Evolutionary conservation across 495 filamentous ascomycete species (phyloP).

Genomic region (Pyrenopolyporus hunteri): DNA sequence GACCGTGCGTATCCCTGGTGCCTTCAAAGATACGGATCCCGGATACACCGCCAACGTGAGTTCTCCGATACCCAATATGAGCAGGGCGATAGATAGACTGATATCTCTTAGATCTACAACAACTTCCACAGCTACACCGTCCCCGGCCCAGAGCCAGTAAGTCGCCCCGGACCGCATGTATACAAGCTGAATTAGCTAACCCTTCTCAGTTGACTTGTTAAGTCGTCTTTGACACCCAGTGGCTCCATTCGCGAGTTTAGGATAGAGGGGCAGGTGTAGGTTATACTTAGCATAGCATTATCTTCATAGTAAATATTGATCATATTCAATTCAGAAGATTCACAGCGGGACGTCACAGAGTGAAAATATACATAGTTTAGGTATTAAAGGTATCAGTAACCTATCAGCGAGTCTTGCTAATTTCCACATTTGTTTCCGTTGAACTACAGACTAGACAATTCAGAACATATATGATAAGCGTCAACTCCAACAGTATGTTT

Average conservation of each 20-base stretch:
- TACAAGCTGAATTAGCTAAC: not conserved
- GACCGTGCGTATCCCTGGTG: conserved; percentile 56
- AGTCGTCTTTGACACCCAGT: not conserved
- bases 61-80: not conserved
- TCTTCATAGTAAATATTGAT: no score
- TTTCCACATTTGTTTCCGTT: no score
- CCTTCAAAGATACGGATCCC: conserved; percentile 54
- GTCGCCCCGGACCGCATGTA: not conserved
- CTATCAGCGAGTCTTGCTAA: no score
- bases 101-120: conserved; percentile 34
- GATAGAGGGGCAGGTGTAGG: not conserved
- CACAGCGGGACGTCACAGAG: no score
- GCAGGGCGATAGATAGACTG: not conserved
- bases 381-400: no score
- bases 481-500: no score
- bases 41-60: conserved; percentile 49
- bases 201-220: conserved; percentile 27
- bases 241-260: not conserved
- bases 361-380: no score
- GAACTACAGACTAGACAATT: no score
- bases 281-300: not conserved
- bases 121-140: conserved; percentile 36
- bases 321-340: no score
- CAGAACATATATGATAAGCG: no score
- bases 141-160: conserved; percentile 40